These are phyloP conservation scores for Trichoderma asperelloides DNA, from an alignment of 495 filamentous ascomycete species.

Conservation along the genomic window DNA sequence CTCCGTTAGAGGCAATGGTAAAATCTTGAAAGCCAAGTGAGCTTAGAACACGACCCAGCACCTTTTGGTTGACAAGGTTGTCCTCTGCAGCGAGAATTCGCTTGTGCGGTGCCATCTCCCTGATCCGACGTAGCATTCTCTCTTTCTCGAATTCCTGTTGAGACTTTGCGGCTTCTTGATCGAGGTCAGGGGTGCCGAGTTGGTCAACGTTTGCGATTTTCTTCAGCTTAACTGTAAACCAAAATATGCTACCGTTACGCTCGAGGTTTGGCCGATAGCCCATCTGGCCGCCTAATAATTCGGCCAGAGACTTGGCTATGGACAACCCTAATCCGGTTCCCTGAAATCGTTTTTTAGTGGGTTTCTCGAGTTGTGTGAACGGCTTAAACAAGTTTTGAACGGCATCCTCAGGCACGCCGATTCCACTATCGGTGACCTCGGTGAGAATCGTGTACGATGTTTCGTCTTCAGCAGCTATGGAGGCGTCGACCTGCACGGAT, in stretches of 20 bases:
- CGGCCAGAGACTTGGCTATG: conserved; percentile 66
- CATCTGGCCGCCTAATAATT: conserved; percentile 63
- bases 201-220: conserved; percentile 28
- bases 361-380: conserved; percentile 70
- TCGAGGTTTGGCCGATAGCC: conserved; percentile 44
- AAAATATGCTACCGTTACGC: conserved; percentile 48
- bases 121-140: conserved; percentile 15
- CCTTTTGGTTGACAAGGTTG: conserved; percentile 54
- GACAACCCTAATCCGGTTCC: conserved; percentile 73
- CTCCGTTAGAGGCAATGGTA: conserved; percentile 47
- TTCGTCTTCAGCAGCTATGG: conserved; percentile 30
- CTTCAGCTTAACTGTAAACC: conserved; percentile 46
- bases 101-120: conserved; percentile 24
- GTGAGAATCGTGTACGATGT: conserved; percentile 38
- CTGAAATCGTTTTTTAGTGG: conserved; percentile 67
- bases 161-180: conserved; percentile 7
- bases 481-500: conserved; percentile 25
- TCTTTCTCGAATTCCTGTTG: neutral
- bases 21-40: conserved; percentile 45
- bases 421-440: conserved; percentile 68
- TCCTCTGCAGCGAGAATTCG: conserved; percentile 50
- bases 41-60: conserved; percentile 50
- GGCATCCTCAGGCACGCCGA: conserved; percentile 55
- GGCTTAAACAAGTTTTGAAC: conserved; percentile 67
- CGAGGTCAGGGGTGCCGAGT: neutral